Evolutionary conservation across 345 rosid species (phyloP), one percentile per base, ranked within the genome.

Genomic region (Citrus mangshanensis): DNA sequence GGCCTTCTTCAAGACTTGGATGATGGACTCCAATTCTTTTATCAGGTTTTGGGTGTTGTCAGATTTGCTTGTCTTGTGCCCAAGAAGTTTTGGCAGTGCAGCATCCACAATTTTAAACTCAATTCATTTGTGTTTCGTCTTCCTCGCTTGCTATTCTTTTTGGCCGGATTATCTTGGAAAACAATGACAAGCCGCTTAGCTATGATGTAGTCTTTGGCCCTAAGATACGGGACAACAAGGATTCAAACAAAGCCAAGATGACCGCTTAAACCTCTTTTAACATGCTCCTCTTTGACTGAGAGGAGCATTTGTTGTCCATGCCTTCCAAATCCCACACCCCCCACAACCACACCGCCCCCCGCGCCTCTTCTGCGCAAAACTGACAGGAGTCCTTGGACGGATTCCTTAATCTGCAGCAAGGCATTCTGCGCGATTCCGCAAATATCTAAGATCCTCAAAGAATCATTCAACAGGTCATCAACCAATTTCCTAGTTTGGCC

Each of bases 1-100:
- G 71, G 60, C 84, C 92, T 55, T 79, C 83, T 84, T 87, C 88
- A 32, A 91, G 83, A 76, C 88, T 74, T 86, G 86, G 81, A 88
- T 74, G 83, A 83, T 76, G 25, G 74, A 66, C 62, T 88, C 89
- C 19, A 83, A 38, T 34, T 30, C 80, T 68, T 81, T 75, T 18
- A 84, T 77, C 40, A 80, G 66, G 3, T 13, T 77, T 34, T 84
- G 83, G 42, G 68, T 81, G 28, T 65, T 35, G 9, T 74, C 83
- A 32, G 70, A 1, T 34, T 85, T 81, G 46, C 70, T 66, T 0
- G 58, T 61, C 67, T 49, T 70, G 74, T 49, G 69, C 19, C 70
- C 61, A 13, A 46, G 66, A 18, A 81, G 63, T 40, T 79, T 79
- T n/a, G 75, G 77, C 62, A 91, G 21, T 19, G 80, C 79, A 0